These are phyloP conservation scores for Coriolopsis trogii DNA, from an alignment of 1,284 basidiomycete species.

Conservation along the genomic window DNA sequence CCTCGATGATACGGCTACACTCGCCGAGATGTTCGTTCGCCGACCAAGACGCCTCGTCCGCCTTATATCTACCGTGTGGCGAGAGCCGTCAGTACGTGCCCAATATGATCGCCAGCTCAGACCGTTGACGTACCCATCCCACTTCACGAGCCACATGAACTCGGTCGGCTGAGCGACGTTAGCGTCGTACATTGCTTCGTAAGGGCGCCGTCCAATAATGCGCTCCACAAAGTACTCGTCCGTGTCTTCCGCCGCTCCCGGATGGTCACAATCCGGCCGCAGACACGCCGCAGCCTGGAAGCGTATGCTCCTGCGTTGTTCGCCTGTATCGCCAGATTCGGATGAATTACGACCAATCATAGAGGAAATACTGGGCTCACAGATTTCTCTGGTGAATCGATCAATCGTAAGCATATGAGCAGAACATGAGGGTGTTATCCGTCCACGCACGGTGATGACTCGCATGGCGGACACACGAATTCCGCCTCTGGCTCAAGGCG, in stretches of 20 bases:
- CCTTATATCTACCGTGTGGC: constrained; percentile 14
- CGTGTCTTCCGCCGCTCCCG: constrained; percentile 18
- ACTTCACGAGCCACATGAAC: constrained; percentile 24
- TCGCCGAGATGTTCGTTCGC: constrained; percentile 18
- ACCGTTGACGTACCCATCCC: constrained; percentile 19
- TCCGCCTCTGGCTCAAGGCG: constrained; percentile 16
- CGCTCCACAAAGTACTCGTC: constrained; percentile 27
- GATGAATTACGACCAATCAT: neutral
- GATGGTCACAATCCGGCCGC: constrained; percentile 24
- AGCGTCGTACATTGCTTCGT: constrained; percentile 8
- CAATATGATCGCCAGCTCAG: neutral
- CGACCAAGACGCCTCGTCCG: constrained; percentile 19
- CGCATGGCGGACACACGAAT: constrained; percentile 21
- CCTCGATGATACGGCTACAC: constrained; percentile 19
- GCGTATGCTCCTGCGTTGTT: constrained; percentile 11
- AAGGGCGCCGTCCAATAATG: constrained; percentile 23
- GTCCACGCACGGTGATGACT: constrained; percentile 14
- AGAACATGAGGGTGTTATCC: neutral
- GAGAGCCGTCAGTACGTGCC: neutral
- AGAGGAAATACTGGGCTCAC: neutral
- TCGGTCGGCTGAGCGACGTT: constrained; percentile 3
- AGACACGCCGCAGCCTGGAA: constrained; percentile 19
- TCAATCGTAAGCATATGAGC: too few species aligned
- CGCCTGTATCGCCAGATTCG: neutral
- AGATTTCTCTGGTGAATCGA: constrained; percentile 2